Evolutionary conservation across 163 green algal species (phyloP).

Genomic region (Chlorella variabilis): DNA sequence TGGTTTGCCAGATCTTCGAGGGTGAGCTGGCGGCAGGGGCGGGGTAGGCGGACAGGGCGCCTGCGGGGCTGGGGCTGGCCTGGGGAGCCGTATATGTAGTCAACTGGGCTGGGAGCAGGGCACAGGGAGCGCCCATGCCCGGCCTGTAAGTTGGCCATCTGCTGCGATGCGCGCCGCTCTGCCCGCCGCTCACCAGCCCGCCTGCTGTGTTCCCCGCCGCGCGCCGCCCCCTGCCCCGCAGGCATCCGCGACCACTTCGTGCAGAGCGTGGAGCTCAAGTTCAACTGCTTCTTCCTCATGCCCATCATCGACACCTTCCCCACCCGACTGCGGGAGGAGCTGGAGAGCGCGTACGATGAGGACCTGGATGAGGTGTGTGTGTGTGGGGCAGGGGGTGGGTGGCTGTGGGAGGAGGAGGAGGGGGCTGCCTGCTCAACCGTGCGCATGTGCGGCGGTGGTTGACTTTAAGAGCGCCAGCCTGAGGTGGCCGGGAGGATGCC

Average conservation of each 20-base stretch:
- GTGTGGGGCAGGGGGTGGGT: not conserved
- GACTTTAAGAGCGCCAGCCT: no score
- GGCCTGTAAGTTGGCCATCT: no score
- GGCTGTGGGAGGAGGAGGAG: not conserved
- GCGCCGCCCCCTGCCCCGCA: conserved; percentile 11
- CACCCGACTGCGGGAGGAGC: conserved; percentile 79
- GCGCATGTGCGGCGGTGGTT: not conserved
- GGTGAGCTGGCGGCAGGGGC: conserved; percentile 37
- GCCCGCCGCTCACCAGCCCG: no score
- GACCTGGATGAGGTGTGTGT: conserved; percentile 62
- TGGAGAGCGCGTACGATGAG: conserved; percentile 88
- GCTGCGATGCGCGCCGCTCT: no score
- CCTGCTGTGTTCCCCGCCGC: no score
- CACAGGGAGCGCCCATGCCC: no score
- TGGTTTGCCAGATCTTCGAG: conserved; percentile 91
- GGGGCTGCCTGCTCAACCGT: not conserved
- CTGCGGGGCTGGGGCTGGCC: no score
- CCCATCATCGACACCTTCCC: conserved; percentile 93
- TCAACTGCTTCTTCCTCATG: conserved; percentile 99
- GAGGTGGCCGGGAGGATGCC: no score
- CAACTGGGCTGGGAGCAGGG: no score
- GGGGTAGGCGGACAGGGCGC: no score
- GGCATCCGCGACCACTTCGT: conserved; percentile 89
- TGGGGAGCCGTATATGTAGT: no score
- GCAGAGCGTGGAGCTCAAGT: conserved; percentile 83